phyloP scores from a whole-genome alignment of 2,329 filamentous ascomycete species.

The Monosporascus sp. region DNA sequence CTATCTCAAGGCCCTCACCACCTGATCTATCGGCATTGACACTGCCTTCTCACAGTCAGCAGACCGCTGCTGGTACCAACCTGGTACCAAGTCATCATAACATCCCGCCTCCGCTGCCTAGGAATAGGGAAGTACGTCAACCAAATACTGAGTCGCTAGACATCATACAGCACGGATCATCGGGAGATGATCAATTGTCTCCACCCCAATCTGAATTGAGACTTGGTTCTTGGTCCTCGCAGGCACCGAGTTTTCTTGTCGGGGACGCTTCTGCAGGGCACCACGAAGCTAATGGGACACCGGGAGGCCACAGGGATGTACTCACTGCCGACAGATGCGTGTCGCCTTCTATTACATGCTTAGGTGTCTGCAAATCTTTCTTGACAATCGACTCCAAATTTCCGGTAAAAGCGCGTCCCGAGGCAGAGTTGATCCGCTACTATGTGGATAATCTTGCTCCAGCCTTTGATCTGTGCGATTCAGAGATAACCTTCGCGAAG shows the following conservation, averaged over 20 bases:
- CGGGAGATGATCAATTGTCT: background rate
- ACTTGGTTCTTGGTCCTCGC: background rate
- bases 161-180: background rate
- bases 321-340: background rate
- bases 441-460: constrained; percentile 4
- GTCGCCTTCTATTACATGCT: background rate
- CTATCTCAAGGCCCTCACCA: background rate
- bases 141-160: background rate
- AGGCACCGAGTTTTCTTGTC: background rate
- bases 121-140: background rate
- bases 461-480: constrained; percentile 1
- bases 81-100: background rate
- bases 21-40: background rate
- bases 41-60: background rate
- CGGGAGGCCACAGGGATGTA: background rate
- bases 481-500: background rate
- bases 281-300: background rate
- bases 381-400: background rate
- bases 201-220: background rate
- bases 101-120: background rate
- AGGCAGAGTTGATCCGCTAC: constrained; percentile 2
- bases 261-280: background rate
- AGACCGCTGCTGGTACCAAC: background rate
- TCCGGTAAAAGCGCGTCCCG: background rate
- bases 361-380: background rate